Evolutionary conservation across 768 basidiomycete species (phyloP).

Genomic region (Trametes elegans): DNA sequence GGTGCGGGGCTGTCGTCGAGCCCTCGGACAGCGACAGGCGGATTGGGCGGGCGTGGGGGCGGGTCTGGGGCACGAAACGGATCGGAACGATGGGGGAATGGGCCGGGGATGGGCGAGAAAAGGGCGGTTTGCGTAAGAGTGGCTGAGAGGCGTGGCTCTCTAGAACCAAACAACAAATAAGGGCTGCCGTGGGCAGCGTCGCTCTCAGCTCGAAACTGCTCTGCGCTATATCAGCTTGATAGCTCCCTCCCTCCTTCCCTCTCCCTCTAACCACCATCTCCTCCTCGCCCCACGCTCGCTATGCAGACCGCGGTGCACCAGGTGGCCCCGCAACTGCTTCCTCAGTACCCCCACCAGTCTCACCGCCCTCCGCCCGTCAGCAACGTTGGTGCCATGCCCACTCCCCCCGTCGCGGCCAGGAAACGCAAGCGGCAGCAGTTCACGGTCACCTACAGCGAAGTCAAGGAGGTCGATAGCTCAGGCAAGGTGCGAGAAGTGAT

Average conservation of each 20-base stretch:
- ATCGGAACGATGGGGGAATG: not conserved
- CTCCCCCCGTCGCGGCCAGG: conserved; percentile 69
- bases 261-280: conserved; percentile 48
- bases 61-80: not conserved
- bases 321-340: conserved; percentile 56
- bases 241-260: conserved; percentile 28
- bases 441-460: conserved; percentile 84
- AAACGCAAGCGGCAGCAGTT: conserved; percentile 84
- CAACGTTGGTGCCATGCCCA: conserved; percentile 53
- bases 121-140: conserved; percentile 25
- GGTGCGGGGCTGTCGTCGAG: too few species aligned
- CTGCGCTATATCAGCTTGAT: conserved; percentile 31
- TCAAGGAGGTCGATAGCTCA: conserved; percentile 79
- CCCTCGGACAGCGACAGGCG: not conserved
- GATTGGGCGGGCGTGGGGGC: not conserved
- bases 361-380: conserved; percentile 42
- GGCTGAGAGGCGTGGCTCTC: conserved; percentile 30
- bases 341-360: conserved; percentile 63
- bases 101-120: conserved; percentile 15
- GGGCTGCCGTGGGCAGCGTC: conserved; percentile 30
- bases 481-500: conserved; percentile 83
- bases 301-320: conserved; percentile 79
- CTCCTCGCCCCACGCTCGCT: conserved; percentile 43
- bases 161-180: conserved; percentile 32
- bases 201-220: conserved; percentile 29